Percentiles rank a stretch among this genome's conserved stretches.
These are phyloP conservation scores for Aspergillus amoenus DNA, from an alignment of 2,329 filamentous ascomycete genomes.

Conservation along the genomic window DNA sequence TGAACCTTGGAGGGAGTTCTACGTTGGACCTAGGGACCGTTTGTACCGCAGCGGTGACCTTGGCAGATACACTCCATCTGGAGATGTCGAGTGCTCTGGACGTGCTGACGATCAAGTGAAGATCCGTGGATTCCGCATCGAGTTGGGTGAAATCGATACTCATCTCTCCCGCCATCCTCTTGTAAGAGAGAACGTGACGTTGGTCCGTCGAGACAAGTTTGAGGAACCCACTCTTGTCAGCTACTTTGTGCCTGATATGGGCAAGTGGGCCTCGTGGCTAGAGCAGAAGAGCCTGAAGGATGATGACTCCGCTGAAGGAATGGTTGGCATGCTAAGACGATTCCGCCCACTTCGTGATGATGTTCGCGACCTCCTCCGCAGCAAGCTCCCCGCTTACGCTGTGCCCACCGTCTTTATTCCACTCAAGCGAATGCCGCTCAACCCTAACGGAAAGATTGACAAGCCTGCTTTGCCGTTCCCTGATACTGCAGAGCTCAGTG, in stretches of 20 bases:
- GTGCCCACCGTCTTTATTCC: conserved; percentile 74
- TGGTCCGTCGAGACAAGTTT: conserved; percentile 78
- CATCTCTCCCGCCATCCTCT: conserved; percentile 73
- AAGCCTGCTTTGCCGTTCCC: conserved; percentile 78
- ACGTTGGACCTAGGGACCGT: conserved; percentile 78
- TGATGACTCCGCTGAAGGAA: conserved; percentile 47
- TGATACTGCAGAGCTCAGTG: conserved; percentile 66
- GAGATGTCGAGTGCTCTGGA: conserved; percentile 75
- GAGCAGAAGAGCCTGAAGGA: conserved; percentile 56
- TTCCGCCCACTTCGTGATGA: conserved; percentile 62
- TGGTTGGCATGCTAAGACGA: conserved; percentile 57
- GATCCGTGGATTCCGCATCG: conserved; percentile 92
- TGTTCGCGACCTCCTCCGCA: conserved; percentile 67
- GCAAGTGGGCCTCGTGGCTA: conserved; percentile 71
- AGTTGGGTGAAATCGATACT: conserved; percentile 88
- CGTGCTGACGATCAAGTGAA: conserved; percentile 89
- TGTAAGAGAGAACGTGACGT: conserved; percentile 79
- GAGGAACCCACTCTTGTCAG: conserved; percentile 85
- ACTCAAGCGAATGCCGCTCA: conserved; percentile 71
- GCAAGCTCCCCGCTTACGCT: conserved; percentile 70
- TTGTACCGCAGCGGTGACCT: conserved; percentile 87
- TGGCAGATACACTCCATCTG: conserved; percentile 69
- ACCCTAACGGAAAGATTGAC: conserved; percentile 84
- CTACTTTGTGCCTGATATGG: conserved; percentile 82
- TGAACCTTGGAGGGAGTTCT: conserved; percentile 77